phyloP scores from a whole-genome alignment of 768 basidiomycete genomes.

The Astraeus odoratus region DNA sequence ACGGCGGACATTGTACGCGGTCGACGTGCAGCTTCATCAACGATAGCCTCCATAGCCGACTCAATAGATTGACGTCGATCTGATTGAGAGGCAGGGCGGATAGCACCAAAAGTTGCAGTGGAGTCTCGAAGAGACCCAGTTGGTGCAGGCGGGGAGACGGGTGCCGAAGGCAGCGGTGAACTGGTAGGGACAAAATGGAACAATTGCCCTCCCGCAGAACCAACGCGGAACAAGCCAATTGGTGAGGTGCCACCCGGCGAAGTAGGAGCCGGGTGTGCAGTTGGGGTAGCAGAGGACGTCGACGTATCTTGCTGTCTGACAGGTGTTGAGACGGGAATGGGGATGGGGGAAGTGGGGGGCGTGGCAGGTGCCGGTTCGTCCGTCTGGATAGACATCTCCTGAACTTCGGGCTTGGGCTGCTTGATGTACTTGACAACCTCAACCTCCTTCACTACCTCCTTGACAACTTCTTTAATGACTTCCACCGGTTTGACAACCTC shows the following conservation, averaged over 20 bases:
- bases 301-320: constrained; percentile 19
- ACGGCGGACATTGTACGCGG: constrained; percentile 59
- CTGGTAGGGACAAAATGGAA: constrained; percentile 58
- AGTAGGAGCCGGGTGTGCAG: constrained; percentile 28
- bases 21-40: constrained; percentile 42
- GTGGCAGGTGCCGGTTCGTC: constrained; percentile 40
- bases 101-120: constrained; percentile 34
- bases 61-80: constrained; percentile 71
- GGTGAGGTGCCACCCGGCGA: constrained; percentile 24
- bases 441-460: constrained; percentile 19
- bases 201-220: constrained; percentile 41
- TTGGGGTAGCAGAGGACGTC: constrained; percentile 26
- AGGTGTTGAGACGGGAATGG: constrained; percentile 19
- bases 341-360: constrained; percentile 26
- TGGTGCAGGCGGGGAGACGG: constrained; percentile 25
- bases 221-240: constrained; percentile 50
- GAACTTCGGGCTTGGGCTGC: constrained; percentile 55
- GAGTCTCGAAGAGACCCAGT: constrained; percentile 46
- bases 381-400: constrained; percentile 76
- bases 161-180: constrained; percentile 29
- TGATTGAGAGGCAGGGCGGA: constrained; percentile 44
- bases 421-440: constrained; percentile 18
- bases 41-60: constrained; percentile 50
- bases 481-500: constrained; percentile 22
- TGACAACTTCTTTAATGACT: constrained; percentile 22